Evolutionary conservation across 2,329 filamentous ascomycete genomes (phyloP), one percentile per base, ranked within the genome.

Genomic region (Parascedosporium putredinis): DNA sequence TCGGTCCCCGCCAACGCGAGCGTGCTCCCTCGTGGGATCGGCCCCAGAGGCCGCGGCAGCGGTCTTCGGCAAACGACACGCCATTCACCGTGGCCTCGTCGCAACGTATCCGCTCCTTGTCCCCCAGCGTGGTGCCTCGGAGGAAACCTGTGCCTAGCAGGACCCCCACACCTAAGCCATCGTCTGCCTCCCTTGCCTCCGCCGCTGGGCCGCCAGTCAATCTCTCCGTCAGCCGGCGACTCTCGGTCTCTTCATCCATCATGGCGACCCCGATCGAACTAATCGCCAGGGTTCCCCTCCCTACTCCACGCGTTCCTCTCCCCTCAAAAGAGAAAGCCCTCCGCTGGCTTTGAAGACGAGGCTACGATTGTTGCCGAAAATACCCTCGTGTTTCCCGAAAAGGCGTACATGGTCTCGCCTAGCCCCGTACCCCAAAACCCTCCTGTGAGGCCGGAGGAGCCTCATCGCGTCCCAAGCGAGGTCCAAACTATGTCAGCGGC

Each of bases 111-210:
- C 16, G 31, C 12, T 31, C 47, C 6, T n/a, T 38, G 12, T 49
- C 47, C 10, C 47, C 47, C 12, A 24, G 9, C 8, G 7, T 23
- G 10, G 29, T 38, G 23, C 36, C 36, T 8, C 47, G 36, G 14
- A 24, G 47, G 47, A 49, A 49, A 22, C 47, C 47, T 12, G 24
- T 49, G n/a, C 47, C 47, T 12, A 38, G 20, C n/a, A 38, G 33
- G 10, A 22, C 46, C 22, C 12, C 40, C 3, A 27, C 31, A 6
- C 20, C 31, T 14, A 38, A 25, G 33, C 2, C 24, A 10, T 48
- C 46, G 7, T 16, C 33, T 18, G 14, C 5, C n/a, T 38, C 46
- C 22, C 22, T 48, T 8, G 31, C 33, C 7, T 22, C 16, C 16
- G 45, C 27, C 5, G n/a, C 46, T 18, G 22, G 5, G 6, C 16